Conservation (phyloP, 2,329 filamentous ascomycete species). For the Domatiomyces catenatus region DNA sequence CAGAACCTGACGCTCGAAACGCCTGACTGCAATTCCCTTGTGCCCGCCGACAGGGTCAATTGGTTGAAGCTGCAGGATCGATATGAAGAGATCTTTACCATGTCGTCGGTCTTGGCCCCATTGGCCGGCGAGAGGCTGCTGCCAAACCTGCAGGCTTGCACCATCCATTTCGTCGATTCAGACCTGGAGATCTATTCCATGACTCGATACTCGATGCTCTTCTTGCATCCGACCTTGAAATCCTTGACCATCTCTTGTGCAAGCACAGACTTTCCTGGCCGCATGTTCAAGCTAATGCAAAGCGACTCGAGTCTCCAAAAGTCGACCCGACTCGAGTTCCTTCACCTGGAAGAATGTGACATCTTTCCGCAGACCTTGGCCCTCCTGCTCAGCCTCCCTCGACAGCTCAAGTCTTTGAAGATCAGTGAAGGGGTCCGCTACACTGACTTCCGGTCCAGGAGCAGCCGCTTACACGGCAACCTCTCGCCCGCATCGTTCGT, state of each 20-base stretch:
- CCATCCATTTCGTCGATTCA: slow-evolving; percentile 16
- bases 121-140: slow-evolving; percentile 6
- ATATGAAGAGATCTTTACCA: slow-evolving; percentile 15
- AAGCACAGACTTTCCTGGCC: slow-evolving; percentile 14
- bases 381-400: slow-evolving; percentile 13
- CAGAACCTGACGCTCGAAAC: slow-evolving; percentile 14
- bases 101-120: slow-evolving; percentile 13
- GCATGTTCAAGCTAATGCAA: slow-evolving; percentile 7
- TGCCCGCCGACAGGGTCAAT: slow-evolving; percentile 11
- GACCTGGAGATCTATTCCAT: slow-evolving; percentile 15
- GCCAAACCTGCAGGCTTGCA: slow-evolving; percentile 12
- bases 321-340: slow-evolving; percentile 13
- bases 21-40: slow-evolving; percentile 15
- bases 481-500: slow-evolving; percentile 12
- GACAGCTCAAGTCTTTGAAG: slow-evolving; percentile 14
- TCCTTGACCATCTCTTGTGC: slow-evolving; percentile 17
- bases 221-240: slow-evolving; percentile 15
- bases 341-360: slow-evolving; percentile 18
- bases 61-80: slow-evolving; percentile 16
- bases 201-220: slow-evolving; percentile 16
- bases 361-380: slow-evolving; percentile 11
- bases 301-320: slow-evolving; percentile 7
- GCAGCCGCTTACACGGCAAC: slow-evolving; percentile 15
- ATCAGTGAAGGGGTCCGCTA: slow-evolving; percentile 17
- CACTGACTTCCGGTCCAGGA: slow-evolving; percentile 10